These are phyloP conservation scores for Trichophyton benhamiae DNA, from an alignment of 2,329 filamentous ascomycete genomes.

Conservation along the genomic window DNA sequence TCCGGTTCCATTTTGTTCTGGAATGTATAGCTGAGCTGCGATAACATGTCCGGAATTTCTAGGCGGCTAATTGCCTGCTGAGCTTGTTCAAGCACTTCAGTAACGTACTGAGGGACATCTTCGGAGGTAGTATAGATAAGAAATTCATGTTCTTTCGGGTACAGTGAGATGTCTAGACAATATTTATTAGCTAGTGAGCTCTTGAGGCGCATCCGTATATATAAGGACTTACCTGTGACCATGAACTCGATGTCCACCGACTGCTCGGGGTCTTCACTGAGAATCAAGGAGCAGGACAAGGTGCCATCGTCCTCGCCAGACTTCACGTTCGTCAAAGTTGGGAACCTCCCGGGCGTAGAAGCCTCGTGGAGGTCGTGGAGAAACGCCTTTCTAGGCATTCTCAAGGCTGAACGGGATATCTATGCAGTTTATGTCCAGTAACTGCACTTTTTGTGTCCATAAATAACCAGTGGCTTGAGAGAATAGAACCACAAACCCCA, in stretches of 20 bases:
- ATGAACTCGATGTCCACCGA: slow-evolving; percentile 28
- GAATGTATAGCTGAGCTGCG: slow-evolving; percentile 33
- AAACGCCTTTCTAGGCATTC: slow-evolving; percentile 57
- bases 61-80: slow-evolving; percentile 34
- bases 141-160: slow-evolving; percentile 47
- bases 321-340: slow-evolving; percentile 43
- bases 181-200: slow-evolving; percentile 11
- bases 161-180: slow-evolving; percentile 44
- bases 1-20: slow-evolving; percentile 18
- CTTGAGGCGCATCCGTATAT: slow-evolving; percentile 4
- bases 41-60: slow-evolving; percentile 39
- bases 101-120: slow-evolving; percentile 20
- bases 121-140: slow-evolving; percentile 44
- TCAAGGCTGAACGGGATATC: neutral
- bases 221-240: slow-evolving; percentile 26
- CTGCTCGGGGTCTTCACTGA: slow-evolving; percentile 18
- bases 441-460: neutral
- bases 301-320: slow-evolving; percentile 60
- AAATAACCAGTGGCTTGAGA: neutral
- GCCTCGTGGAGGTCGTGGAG: slow-evolving; percentile 44
- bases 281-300: slow-evolving; percentile 49
- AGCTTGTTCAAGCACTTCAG: slow-evolving; percentile 32
- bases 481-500: neutral
- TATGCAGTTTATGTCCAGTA: neutral
- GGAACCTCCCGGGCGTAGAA: slow-evolving; percentile 27